Base-by-base conservation (phyloP, 768 basidiomycete genomes). In the Pleurotus eryngii region DNA sequence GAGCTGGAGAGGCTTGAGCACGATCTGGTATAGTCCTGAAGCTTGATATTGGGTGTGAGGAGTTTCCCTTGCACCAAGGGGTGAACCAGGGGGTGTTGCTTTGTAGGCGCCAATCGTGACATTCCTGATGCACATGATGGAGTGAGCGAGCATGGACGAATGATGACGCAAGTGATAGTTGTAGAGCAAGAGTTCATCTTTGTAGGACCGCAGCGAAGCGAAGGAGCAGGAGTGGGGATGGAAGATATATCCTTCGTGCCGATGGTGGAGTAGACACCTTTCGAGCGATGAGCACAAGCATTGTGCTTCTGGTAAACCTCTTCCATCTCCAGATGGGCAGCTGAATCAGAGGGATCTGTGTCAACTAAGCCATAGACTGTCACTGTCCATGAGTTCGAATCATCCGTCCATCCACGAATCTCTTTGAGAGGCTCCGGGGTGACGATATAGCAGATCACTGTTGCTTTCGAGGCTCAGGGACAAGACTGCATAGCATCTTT, bases 321-420 rank as follows among this genome's bases (percentile, higher is more conserved):
- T 58, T 59, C 14, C 67, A 64, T 56, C 69, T 66, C 37, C 67
- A 64, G 4, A 68, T 64, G 26, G 4, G 46, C 43, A 18, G 46
- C 17, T 11, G 57, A 27, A 39, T 55, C 60, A 15, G 53, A 39
- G 67, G 67, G 59, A 67, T 58, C 42, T 72, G 65, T 49, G 74
- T 71, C 6, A 78, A 78, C 66, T 58, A 85, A 74, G 53, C 74
- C 76, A 68, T 89, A 89, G 1, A 87, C 78, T 3, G 75, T 73
- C 0, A 83, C 73, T n/a, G 87, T 82, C 87, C 87, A 89, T 0
- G 81, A 83, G 55, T 82, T 74, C 22, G 76, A 79, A 50, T 83
- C 82, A 59, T 89, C 87, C 1, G 80, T 86, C 87, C 87, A 89
- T 12, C 87, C 87, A 0, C 84, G 20, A 20, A 20, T 20, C 20